A percentile compares a stretch with the other conserved stretches of the same genome.
Conservation (phyloP, 345 rosid species). For the Ceriops decandra region DNA sequence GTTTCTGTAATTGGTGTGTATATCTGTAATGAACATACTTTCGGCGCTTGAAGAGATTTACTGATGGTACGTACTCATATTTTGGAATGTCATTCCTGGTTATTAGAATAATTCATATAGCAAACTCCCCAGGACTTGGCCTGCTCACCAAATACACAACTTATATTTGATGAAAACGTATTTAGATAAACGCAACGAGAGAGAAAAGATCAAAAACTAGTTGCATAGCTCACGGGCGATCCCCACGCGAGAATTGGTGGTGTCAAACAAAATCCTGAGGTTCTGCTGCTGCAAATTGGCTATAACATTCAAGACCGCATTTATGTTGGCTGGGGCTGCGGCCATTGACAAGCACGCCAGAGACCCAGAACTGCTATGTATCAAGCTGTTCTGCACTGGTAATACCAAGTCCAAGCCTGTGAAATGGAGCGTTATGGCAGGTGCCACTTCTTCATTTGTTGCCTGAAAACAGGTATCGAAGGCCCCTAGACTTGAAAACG, state of each 20-base stretch:
- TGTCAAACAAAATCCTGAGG: slow-evolving; percentile 67
- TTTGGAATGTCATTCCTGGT: too few species aligned
- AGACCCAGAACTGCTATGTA: slow-evolving; percentile 76
- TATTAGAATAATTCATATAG: too few species aligned
- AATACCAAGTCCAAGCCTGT: slow-evolving; percentile 50
- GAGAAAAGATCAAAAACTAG: slow-evolving; percentile 8
- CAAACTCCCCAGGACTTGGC: slow-evolving; percentile 1
- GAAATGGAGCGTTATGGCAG: slow-evolving; percentile 55
- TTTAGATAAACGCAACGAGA: not conserved
- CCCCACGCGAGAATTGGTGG: slow-evolving; percentile 67
- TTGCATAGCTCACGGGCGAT: slow-evolving; percentile 80
- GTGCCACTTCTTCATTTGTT: slow-evolving; percentile 40
- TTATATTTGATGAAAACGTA: not conserved
- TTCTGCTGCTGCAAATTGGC: slow-evolving; percentile 95
- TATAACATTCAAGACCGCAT: slow-evolving; percentile 69
- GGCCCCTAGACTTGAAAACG: slow-evolving; percentile 70
- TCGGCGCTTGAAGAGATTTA: too few species aligned
- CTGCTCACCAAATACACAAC: not conserved
- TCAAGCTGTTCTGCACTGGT: slow-evolving; percentile 79
- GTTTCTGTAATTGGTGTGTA: too few species aligned
- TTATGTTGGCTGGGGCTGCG: slow-evolving; percentile 52
- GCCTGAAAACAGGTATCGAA: slow-evolving; percentile 76
- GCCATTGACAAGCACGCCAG: slow-evolving; percentile 82
- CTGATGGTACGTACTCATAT: too few species aligned
- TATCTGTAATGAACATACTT: too few species aligned